Base-by-base conservation (phyloP, 2,329 filamentous ascomycete species). In the Trichoderma cornu-damae region DNA sequence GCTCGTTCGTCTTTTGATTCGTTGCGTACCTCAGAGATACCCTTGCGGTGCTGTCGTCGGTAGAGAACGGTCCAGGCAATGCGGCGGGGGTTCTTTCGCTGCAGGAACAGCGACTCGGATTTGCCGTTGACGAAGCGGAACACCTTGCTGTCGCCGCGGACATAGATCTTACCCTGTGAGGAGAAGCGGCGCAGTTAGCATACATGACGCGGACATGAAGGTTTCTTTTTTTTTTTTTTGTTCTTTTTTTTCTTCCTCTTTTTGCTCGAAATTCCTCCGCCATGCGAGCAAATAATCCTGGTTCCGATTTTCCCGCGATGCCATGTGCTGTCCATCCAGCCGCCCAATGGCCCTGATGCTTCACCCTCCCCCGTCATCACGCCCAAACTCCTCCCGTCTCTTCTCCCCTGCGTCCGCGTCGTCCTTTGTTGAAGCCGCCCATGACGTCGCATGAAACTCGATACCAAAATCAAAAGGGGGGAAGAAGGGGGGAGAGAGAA, bases 101-200 rank as follows among this genome's bases (percentile, higher is more conserved):
- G 94, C 71, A 97, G 90, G 87, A 99, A 99, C 69, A 99, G 90
- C 69, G 91, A 96, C 83, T 99, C 94, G 80, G 90, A 93, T 84
- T 99, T 99, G 84, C 94, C 91, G 82, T 96, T 96, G 82, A 96
- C 91, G 89, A 99, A 99, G 77, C 94, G 92, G 89, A 99, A 99
- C 85, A 97, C 87, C 86, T 97, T 99, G 91, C 89, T 96, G 86
- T 99, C 94, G 76, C 93, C 92, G 80, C 94, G 91, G 85, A 99
- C 83, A 84, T 93, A 99, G 83, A 99, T 89, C 85, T 97, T 97
- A 84, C 94, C 94, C 94, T 97, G 76, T 74, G 59, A 63, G 51
- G 50, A 61, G 18, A 35, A 38, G n/a, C 24, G 46, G n/a, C 24
- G 46, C 7, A 32, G 50, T 56, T 49, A 59, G 50, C 35, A 55